Evolutionary conservation across 306 rosid species (phyloP), one percentile per base, ranked within the genome.

Genomic region (Rosa persica): DNA sequence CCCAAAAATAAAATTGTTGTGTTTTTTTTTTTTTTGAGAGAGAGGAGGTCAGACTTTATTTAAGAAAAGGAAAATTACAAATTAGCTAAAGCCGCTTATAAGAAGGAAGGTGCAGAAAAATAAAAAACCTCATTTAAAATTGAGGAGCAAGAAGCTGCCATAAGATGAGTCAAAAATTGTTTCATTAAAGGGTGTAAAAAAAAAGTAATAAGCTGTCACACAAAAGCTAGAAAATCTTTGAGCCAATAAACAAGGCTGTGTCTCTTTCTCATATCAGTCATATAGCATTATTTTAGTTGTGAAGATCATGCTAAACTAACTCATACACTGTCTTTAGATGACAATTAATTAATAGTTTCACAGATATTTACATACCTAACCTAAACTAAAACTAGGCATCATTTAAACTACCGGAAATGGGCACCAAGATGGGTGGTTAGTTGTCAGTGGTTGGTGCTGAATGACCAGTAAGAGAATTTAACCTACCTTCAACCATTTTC

Each of bases 401-500:
- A 30, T 3, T 30, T 30, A 30, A 30, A 71, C 19, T 48, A 71
- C 46, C 43, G 34, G 30, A 27, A 71, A 73, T 8, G 54, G 22
- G 22, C 39, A 74, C 27, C 64, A 38, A n/a, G 47, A 57, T 17
- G 48, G 40, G 22, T 22, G 10, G 54, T 74, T 30, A 30, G 36
- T 1, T 74, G 77, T 30, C 77, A 54, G 64, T 77, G 70, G 81
- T 66, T 80, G 79, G 81, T 34, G 64, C 27, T 51, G 75, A 86
- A 80, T 54, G 52, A 69, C 40, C 23, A 64, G 62, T 20, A 23
- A 22, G 69, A 69, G 30, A 30, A 67, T 57, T 85, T 61, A 86
- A 88, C 98, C 92, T 82, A 95, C 98, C 98, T 88, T 95, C 96
- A 90, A 92, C 97, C 87, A 95, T 83, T 86, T 81, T 89, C 76